A percentile compares a stretch with the other conserved stretches of the same genome.
phyloP scores from a whole-genome alignment of 495 filamentous ascomycete species.

The Neurospora sp. region DNA sequence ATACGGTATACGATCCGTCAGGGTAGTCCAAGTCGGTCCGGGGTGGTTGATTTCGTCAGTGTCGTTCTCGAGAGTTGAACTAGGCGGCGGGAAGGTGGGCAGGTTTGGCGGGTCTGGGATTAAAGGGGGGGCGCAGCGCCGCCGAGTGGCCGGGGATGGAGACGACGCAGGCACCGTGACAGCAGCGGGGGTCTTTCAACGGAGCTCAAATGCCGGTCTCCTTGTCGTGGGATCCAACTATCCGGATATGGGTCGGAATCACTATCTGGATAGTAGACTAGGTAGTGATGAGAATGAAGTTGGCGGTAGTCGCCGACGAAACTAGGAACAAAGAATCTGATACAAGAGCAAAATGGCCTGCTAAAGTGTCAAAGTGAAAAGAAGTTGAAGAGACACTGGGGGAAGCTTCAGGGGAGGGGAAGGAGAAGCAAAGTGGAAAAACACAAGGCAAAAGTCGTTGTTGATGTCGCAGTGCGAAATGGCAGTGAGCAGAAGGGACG shows the following conservation, averaged over 20 bases:
- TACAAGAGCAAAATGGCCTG: not conserved
- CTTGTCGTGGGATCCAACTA: not conserved
- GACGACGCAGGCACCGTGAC: not conserved
- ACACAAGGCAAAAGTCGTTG: not conserved
- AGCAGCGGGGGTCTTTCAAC: not conserved
- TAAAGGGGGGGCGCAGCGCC: not conserved
- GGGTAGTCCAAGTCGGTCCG: not conserved
- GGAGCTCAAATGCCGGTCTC: not conserved
- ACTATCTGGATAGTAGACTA: not conserved
- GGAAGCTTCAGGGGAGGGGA: not conserved
- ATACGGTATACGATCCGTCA: not conserved
- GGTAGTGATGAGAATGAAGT: not conserved
- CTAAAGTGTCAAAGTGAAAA: not conserved
- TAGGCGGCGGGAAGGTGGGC: not conserved
- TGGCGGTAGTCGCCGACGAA: not conserved
- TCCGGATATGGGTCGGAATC: not conserved
- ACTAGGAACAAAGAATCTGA: not conserved
- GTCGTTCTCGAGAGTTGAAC: not conserved
- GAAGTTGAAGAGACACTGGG: not conserved
- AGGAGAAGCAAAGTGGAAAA: not conserved
- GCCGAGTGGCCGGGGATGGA: not conserved
- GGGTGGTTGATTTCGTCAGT: not conserved
- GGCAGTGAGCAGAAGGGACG: not conserved
- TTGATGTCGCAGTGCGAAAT: not conserved
- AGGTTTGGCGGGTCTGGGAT: not conserved